Conservation (phyloP, 768 basidiomycete genomes). For the Podaxis sp. region DNA sequence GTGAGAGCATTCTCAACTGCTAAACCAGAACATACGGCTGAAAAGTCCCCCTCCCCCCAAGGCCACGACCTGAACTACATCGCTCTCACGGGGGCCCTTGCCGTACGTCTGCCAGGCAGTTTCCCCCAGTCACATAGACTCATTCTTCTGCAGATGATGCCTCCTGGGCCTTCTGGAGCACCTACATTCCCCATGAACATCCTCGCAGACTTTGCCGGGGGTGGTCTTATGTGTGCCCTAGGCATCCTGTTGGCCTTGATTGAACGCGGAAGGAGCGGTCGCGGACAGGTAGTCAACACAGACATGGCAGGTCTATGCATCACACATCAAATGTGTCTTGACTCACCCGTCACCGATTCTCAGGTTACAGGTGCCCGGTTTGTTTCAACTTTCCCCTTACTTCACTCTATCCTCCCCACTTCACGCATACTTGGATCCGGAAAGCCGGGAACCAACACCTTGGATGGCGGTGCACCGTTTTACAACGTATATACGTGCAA, state of each 20-base stretch:
- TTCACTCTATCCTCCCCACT: conserved; percentile 37
- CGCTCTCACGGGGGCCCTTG: conserved; percentile 72
- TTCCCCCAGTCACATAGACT: background rate
- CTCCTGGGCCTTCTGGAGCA: conserved; percentile 61
- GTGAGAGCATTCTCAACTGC: conserved; percentile 31
- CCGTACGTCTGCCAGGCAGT: conserved; percentile 36
- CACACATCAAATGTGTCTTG: background rate
- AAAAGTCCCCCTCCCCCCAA: conserved; percentile 18
- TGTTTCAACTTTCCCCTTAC: conserved; percentile 68
- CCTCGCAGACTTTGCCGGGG: conserved; percentile 82
- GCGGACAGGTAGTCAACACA: conserved; percentile 70
- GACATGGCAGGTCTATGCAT: conserved; percentile 60
- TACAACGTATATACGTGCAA: conserved; percentile 73
- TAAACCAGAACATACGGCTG: background rate
- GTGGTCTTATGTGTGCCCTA: conserved; percentile 67
- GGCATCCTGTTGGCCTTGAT: conserved; percentile 76
- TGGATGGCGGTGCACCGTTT: conserved; percentile 80
- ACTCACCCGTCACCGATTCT: background rate
- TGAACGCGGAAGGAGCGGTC: conserved; percentile 61
- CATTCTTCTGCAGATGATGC: conserved; percentile 36
- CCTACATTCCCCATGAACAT: conserved; percentile 75
- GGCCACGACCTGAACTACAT: conserved; percentile 88
- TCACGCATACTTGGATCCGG: conserved; percentile 35
- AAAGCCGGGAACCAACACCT: conserved; percentile 52
- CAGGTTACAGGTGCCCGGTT: conserved; percentile 82